A percentile compares a stretch with the other conserved stretches of the same genome.
These are phyloP conservation scores for Andrographis paniculata DNA, from an alignment of 305 asterid species.

Conservation along the genomic window DNA sequence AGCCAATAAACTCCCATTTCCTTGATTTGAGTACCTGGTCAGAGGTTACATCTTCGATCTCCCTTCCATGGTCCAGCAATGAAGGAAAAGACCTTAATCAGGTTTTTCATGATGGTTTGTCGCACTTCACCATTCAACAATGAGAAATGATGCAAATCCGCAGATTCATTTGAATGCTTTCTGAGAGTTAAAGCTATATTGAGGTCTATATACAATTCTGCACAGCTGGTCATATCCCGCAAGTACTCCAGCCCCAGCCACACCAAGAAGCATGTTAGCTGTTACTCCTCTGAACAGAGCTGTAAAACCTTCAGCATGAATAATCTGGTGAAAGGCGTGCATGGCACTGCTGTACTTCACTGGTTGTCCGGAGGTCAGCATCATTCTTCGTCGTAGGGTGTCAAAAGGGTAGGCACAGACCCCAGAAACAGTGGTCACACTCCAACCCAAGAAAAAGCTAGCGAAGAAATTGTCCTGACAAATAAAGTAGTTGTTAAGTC, in stretches of 20 bases:
- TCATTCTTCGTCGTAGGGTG: constrained; percentile 92
- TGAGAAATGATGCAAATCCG: background rate
- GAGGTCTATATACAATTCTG: constrained; percentile 44
- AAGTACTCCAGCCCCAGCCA: constrained; percentile 94
- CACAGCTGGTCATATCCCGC: constrained; percentile 86
- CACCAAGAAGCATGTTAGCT: constrained; percentile 83
- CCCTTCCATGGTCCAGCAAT: background rate
- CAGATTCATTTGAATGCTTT: constrained; percentile 38
- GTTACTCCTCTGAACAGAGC: constrained; percentile 77
- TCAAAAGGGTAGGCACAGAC: constrained; percentile 91
- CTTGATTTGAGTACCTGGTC: background rate
- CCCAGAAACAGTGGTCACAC: constrained; percentile 83
- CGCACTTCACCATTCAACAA: background rate
- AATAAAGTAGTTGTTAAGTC: background rate
- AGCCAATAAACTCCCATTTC: background rate
- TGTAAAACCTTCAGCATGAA: constrained; percentile 49
- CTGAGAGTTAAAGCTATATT: constrained; percentile 40
- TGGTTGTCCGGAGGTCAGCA: constrained; percentile 87
- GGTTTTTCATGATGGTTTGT: no score
- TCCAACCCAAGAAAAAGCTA: constrained; percentile 87
- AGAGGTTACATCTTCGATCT: constrained; percentile 2
- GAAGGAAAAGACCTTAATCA: background rate
- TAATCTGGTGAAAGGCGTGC: constrained; percentile 59
- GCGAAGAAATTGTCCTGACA: constrained; percentile 80
- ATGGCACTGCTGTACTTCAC: constrained; percentile 43